Base-by-base conservation (phyloP, 306 rosid species). In the Gastrolobium villosum region DNA sequence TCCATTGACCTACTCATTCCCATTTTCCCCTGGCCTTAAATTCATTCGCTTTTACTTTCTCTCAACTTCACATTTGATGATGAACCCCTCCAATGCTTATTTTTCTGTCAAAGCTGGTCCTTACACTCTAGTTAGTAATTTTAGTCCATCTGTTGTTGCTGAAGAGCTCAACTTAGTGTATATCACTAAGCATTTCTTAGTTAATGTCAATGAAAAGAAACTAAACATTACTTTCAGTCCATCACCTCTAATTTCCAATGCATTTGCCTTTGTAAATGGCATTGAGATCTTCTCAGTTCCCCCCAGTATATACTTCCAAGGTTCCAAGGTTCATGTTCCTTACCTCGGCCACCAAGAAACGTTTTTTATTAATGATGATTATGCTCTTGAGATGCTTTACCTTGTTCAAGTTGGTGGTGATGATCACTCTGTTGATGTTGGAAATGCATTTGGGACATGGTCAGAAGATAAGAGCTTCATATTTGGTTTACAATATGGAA, bases 281-380 rank as follows among this genome's bases (percentile, higher is more conserved):
- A 93, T 93, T 35, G 95, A 93, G 72, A 76, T 87, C 10, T 81
- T 93, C 32, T 82, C 95, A 20, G 88, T 89, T 57, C 98, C 98
- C 8, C 6, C 44, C 28, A 30, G 35, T 32, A 83, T 87, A 7
- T 93, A 88, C 72, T 87, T 70, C 48, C 46, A 3, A 1, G 55
- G 65, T 78, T 64, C 79, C 11, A 74, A 73, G 7, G 4, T 43
- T 77, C 78, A 55, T 69, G 39, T 74, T 78, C 81, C 84, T 62
- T 78, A 60, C 46, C 75, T 81, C 45, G 83, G 83, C 3, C 80
- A 61, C 3, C 68, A 66, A 7, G 35, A 41, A 9, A 57, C 43
- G 0, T 50, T 85, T 30, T 44, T 67, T 28, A 35, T 78, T 14
- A 37, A 37, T 49, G 80, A 68, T 68, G 48, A 68, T 5, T 56